Evolutionary conservation across 176 grass and related monocot species (phyloP), one percentile per base, ranked within the genome.

Genomic region (Canna indica): DNA sequence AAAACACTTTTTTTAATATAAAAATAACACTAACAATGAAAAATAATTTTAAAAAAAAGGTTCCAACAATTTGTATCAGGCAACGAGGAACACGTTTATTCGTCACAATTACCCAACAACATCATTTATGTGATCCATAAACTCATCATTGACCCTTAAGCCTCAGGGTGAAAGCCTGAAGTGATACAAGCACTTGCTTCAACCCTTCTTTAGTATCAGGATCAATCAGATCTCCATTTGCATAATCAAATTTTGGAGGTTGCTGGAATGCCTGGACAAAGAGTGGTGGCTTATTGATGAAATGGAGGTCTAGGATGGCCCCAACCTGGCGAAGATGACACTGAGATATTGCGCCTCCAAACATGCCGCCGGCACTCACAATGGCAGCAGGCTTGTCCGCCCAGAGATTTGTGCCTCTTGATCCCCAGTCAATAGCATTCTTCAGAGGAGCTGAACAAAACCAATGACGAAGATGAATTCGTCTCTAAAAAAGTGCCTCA

Each of bases 391-490:
- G 66, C 75, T 91, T 96, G 77, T 91, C 85, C 61, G 83, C 92
- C 85, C 88, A 91, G 36, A 77, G 82, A 64, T 96, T 91, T 12
- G 84, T 77, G 42, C 78, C 73, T 70, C 88, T 91, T 29, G 92
- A 96, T 29, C 85, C 92, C 92, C 92, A 91, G 69, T 96, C 92
- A 69, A 91, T 82, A 76, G 92, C 88, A 69, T 96, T 96, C 88
- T 96, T 96, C 79, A 96, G 62, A 52, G 81, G 88, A 68, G 61
- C 92, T 96, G 30, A 41, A 81, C 58, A 60, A 11, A 5, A 69
- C 48, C 36, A 72, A 24, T 11, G 31, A 45, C 15, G 1, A 66
- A n/a, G 9, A 44, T 44, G 41, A 8, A 44, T 44, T 44, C 13
- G 41, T 44, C 41, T 11, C 41, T 44, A 10, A 11, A 44, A 44